phyloP scores from a whole-genome alignment of 805 yeast genomes.

The Wickerhamiella azyma region DNA sequence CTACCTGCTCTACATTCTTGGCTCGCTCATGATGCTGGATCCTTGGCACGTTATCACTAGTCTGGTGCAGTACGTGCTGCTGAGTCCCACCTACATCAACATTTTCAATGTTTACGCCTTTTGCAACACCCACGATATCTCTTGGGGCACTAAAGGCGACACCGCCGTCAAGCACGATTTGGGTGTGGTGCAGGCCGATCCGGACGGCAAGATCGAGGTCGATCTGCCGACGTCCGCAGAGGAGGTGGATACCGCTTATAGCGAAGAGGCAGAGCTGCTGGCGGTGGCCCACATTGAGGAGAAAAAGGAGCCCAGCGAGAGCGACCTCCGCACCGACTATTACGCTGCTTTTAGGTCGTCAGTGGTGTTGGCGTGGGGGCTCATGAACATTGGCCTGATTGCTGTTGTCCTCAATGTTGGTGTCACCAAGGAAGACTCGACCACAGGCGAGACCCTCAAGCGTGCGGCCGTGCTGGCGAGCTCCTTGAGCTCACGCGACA shows the following conservation, averaged over 20 bases:
- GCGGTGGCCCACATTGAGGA: conserved; percentile 26
- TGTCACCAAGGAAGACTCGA: conserved; percentile 12
- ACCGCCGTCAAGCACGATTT: conserved; percentile 49
- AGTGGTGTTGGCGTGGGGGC: conserved; percentile 81
- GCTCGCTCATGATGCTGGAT: conserved; percentile 70
- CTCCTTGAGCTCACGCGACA: conserved; percentile 4
- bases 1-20: conserved; percentile 62
- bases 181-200: conserved; percentile 68
- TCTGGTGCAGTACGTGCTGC: conserved; percentile 64
- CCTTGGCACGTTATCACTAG: conserved; percentile 90
- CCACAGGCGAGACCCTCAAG: conserved; percentile 16
- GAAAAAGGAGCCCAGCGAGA: conserved; percentile 25
- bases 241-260: conserved; percentile 66
- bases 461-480: no score
- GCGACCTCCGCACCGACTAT: conserved; percentile 58
- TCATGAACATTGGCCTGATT: conserved; percentile 68
- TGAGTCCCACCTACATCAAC: conserved; percentile 83
- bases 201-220: conserved; percentile 51
- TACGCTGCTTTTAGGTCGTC: conserved; percentile 83
- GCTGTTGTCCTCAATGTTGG: conserved; percentile 78
- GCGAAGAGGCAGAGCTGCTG: conserved; percentile 47
- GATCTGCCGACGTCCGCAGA: conserved; percentile 61
- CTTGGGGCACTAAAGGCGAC: conserved; percentile 96
- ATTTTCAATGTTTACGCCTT: conserved; percentile 88
- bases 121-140: conserved; percentile 89